These are phyloP conservation scores for Zymoseptoria tritici DNA, from an alignment of 2,329 filamentous ascomycete genomes.

Conservation along the genomic window DNA sequence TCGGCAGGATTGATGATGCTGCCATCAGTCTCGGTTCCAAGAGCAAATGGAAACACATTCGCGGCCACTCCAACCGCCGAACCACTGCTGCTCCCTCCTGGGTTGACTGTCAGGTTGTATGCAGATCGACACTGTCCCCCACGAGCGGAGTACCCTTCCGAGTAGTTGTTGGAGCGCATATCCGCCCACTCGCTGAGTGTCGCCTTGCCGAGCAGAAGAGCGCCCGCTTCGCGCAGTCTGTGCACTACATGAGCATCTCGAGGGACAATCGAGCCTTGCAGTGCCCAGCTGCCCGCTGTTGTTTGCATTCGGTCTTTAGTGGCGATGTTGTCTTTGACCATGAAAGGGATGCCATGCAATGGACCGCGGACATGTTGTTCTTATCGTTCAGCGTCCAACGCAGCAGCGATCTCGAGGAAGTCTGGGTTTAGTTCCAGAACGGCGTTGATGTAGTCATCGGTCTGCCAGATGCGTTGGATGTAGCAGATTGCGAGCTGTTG, in stretches of 20 bases:
- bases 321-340: slow-evolving; percentile 67
- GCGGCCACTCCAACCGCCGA: slow-evolving; percentile 57
- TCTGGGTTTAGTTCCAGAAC: slow-evolving; percentile 61
- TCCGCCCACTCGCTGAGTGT: slow-evolving; percentile 67
- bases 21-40: slow-evolving; percentile 69
- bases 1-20: slow-evolving; percentile 63
- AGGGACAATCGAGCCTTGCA: slow-evolving; percentile 59
- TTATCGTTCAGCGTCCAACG: slow-evolving; percentile 54
- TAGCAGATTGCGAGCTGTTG: slow-evolving; percentile 57
- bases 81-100: slow-evolving; percentile 62
- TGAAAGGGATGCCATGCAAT: slow-evolving; percentile 67
- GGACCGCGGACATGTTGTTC: slow-evolving; percentile 53
- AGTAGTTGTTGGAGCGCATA: slow-evolving; percentile 61
- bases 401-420: slow-evolving; percentile 52
- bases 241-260: slow-evolving; percentile 60
- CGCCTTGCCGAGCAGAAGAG: slow-evolving; percentile 63
- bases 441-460: slow-evolving; percentile 57
- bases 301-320: slow-evolving; percentile 65
- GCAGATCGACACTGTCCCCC: slow-evolving; percentile 58
- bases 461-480: slow-evolving; percentile 53
- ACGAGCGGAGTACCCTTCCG: slow-evolving; percentile 58
- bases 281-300: slow-evolving; percentile 61
- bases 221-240: slow-evolving; percentile 56
- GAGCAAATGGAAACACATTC: slow-evolving; percentile 55
- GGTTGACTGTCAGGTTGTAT: slow-evolving; percentile 62